phyloP scores from a whole-genome alignment of 495 filamentous ascomycete genomes.

The Penicillium arizonense region DNA sequence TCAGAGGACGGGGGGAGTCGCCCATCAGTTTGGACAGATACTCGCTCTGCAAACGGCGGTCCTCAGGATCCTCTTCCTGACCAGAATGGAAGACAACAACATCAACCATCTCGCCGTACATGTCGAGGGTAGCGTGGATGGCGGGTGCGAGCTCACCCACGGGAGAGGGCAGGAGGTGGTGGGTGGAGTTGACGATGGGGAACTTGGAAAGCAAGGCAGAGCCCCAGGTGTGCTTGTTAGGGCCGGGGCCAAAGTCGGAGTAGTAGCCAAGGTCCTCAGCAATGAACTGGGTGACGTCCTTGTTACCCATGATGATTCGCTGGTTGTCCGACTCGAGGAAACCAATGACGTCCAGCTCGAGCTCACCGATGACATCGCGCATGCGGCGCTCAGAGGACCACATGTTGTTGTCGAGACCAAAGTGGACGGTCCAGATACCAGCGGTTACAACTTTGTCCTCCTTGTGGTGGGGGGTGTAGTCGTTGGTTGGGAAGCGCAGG shows the following conservation, averaged over 20 bases:
- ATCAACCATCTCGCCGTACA: constrained; percentile 86
- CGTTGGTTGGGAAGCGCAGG: constrained; percentile 89
- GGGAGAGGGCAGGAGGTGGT: constrained; percentile 90
- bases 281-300: constrained; percentile 92
- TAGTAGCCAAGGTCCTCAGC: constrained; percentile 98
- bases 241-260: constrained; percentile 93
- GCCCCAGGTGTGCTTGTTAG: constrained; percentile 99
- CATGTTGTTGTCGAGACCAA: constrained; percentile 98
- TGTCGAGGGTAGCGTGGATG: constrained; percentile 91
- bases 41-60: constrained; percentile 82
- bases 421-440: constrained; percentile 99
- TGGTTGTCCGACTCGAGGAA: constrained; percentile 92
- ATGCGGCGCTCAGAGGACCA: constrained; percentile 95
- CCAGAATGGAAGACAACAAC: constrained; percentile 99
- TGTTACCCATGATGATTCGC: constrained; percentile 99
- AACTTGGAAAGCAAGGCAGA: constrained; percentile 92
- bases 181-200: constrained; percentile 94
- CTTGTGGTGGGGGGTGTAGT: constrained; percentile 86
- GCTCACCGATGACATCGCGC: constrained; percentile 85
- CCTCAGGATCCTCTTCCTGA: constrained; percentile 95
- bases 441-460: constrained; percentile 84
- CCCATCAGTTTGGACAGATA: constrained; percentile 91
- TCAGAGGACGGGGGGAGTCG: constrained; percentile 71
- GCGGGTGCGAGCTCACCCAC: constrained; percentile 95
- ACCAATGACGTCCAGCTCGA: constrained; percentile 93